These are phyloP conservation scores for grape (Vitis vinifera) DNA, from an alignment of 164 flowering plant genomes.

Conservation along the genomic window DNA sequence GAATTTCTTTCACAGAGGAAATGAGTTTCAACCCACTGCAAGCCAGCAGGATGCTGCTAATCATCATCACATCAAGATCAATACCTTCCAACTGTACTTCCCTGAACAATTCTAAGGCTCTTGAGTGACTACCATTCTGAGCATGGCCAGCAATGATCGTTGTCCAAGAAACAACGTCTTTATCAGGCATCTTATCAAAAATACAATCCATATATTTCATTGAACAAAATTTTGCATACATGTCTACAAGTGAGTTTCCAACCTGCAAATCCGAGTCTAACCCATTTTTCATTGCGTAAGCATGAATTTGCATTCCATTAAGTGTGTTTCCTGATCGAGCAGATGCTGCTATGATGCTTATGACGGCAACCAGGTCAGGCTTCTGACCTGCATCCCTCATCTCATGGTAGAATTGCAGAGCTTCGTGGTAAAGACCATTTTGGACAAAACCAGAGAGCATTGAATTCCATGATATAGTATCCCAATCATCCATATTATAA, in stretches of 20 bases:
- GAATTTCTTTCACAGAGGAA: slow-evolving; percentile 55
- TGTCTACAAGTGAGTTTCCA: slow-evolving; percentile 73
- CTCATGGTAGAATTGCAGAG: slow-evolving; percentile 44
- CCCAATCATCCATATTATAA: slow-evolving; percentile 42
- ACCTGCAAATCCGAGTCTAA: slow-evolving; percentile 56
- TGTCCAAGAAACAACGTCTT: slow-evolving; percentile 74
- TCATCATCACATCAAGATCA: slow-evolving; percentile 58
- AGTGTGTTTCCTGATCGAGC: slow-evolving; percentile 53
- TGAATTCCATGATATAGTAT: slow-evolving; percentile 79
- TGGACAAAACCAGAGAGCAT: slow-evolving; percentile 74
- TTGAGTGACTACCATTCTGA: slow-evolving; percentile 41
- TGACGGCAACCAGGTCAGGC: slow-evolving; percentile 61
- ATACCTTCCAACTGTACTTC: slow-evolving; percentile 42
- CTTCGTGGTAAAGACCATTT: slow-evolving; percentile 58
- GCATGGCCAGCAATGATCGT: slow-evolving; percentile 68
- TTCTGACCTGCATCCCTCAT: slow-evolving; percentile 39
- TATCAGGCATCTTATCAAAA: slow-evolving; percentile 48
- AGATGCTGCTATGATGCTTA: slow-evolving; percentile 52
- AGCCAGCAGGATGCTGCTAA: slow-evolving; percentile 68
- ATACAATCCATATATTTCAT: slow-evolving; percentile 44
- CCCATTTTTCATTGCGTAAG: slow-evolving; percentile 61
- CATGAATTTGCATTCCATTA: slow-evolving; percentile 77
- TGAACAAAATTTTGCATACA: slow-evolving; percentile 70
- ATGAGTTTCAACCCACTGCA: slow-evolving; percentile 47
- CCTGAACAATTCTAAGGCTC: slow-evolving; percentile 53